Conservation (phyloP, 805 yeast genomes). For the Saitoella complicata region DNA sequence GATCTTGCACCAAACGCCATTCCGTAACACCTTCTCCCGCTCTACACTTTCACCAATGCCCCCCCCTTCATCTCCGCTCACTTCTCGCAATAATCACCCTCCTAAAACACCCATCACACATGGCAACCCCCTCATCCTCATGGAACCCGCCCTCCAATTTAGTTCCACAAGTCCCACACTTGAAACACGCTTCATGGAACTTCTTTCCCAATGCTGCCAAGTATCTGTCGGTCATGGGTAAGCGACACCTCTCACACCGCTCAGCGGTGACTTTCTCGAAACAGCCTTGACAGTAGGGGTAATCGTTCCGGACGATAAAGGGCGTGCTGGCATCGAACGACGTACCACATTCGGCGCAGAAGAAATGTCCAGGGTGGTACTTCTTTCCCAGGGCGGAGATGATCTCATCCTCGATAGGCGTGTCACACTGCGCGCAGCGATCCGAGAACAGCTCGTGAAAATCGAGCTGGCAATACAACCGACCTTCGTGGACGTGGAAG, state of each 20-base stretch:
- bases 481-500: slow-evolving; percentile 10
- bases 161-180: no score
- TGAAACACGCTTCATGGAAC: no score
- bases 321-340: slow-evolving; percentile 12
- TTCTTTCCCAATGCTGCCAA: not conserved
- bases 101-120: no score
- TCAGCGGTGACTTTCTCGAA: slow-evolving; percentile 14
- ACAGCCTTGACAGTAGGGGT: slow-evolving; percentile 17
- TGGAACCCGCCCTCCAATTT: no score
- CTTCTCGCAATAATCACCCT: no score
- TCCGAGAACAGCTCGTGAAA: slow-evolving; percentile 20
- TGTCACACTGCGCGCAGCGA: slow-evolving; percentile 17
- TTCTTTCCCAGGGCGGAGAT: slow-evolving; percentile 17
- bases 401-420: slow-evolving; percentile 19
- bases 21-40: no score
- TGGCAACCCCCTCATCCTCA: no score
- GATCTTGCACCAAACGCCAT: no score
- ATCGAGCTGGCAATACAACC: slow-evolving; percentile 20
- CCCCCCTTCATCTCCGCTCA: no score
- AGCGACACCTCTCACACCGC: slow-evolving; percentile 20
- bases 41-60: no score
- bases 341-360: slow-evolving; percentile 18
- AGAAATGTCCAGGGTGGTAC: slow-evolving; percentile 21
- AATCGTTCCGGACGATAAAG: slow-evolving; percentile 13
- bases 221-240: slow-evolving; percentile 10